These are phyloP conservation scores for Trichophyton mentagrophytes DNA, from an alignment of 2,329 filamentous ascomycete species.

Conservation along the genomic window DNA sequence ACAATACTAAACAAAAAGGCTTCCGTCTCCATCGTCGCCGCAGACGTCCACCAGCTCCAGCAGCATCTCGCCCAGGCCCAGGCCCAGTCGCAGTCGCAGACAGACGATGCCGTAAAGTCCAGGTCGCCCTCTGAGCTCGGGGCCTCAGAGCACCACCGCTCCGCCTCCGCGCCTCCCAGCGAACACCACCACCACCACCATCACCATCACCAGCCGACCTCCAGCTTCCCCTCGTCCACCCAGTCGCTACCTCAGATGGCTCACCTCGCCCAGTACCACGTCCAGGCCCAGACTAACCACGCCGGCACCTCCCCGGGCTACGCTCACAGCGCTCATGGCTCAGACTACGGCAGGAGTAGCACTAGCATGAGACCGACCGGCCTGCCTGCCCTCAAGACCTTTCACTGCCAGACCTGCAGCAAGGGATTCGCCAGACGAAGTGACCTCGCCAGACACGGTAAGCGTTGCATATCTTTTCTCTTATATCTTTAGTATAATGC, in stretches of 20 bases:
- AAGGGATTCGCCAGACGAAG: constrained; percentile 90
- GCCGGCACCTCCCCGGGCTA: constrained; percentile 31
- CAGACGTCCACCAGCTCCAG: constrained; percentile 28
- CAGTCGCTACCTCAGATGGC: constrained; percentile 40
- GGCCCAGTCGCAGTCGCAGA: constrained; percentile 8
- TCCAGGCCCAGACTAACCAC: constrained; percentile 40
- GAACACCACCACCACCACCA: constrained; percentile 38
- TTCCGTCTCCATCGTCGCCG: constrained; percentile 32
- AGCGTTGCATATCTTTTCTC: constrained; percentile 22
- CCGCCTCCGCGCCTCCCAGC: constrained; percentile 38
- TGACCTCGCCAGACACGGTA: constrained; percentile 90
- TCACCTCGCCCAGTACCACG: constrained; percentile 42
- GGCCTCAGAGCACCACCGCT: constrained; percentile 43
- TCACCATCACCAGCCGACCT: too few relatives aligned
- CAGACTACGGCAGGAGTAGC: neutral
- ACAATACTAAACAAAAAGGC: constrained; percentile 41
- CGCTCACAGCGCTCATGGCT: constrained; percentile 35
- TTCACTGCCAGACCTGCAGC: constrained; percentile 75
- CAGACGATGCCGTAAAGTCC: constrained; percentile 20
- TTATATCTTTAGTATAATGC: neutral
- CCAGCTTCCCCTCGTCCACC: constrained; percentile 43
- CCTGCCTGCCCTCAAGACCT: constrained; percentile 55
- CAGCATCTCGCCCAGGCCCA: constrained; percentile 31
- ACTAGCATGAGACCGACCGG: constrained; percentile 30
- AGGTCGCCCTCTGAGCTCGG: constrained; percentile 42